Evolutionary conservation across 202 grass and related monocot species (phyloP).

Genomic region (Zoysia matrella): DNA sequence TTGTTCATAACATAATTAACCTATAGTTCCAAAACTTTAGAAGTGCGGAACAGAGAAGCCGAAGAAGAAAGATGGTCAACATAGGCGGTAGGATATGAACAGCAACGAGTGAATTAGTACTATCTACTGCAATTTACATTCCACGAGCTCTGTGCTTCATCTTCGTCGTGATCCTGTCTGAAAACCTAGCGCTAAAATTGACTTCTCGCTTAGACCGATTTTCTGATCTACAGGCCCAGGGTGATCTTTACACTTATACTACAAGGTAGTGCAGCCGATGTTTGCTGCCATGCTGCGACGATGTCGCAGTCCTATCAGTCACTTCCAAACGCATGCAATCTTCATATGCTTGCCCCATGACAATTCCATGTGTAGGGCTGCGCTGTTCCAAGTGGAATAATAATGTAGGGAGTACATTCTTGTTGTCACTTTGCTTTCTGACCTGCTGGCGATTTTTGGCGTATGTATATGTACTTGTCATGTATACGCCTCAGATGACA

Average conservation of each 20-base stretch:
- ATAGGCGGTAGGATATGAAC: neutral
- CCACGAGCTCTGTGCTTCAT: too few species aligned
- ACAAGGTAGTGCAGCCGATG: too few species aligned
- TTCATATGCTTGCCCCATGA: neutral
- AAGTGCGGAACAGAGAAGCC: neutral
- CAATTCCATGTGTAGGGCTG: slow-evolving; percentile 23
- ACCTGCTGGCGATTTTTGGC: slow-evolving; percentile 50
- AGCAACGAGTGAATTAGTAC: too few species aligned
- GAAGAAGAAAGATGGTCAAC: neutral
- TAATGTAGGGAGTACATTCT: neutral
- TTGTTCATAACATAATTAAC: neutral
- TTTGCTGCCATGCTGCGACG: neutral
- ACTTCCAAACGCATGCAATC: neutral
- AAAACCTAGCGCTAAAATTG: too few species aligned
- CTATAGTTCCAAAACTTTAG: slow-evolving; percentile 1
- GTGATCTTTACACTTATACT: too few species aligned
- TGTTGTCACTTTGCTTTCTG: slow-evolving; percentile 55
- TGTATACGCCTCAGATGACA: neutral
- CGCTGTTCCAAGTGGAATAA: slow-evolving; percentile 33
- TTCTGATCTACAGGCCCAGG: too few species aligned
- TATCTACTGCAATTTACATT: too few species aligned
- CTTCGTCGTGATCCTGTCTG: too few species aligned
- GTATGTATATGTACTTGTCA: neutral
- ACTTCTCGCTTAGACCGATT: too few species aligned
- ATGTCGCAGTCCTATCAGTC: slow-evolving; percentile 17